A percentile compares a stretch with the other conserved stretches of the same genome.
Evolutionary conservation across 441 rosid species (phyloP).

Genomic region (Kokia cookei): DNA sequence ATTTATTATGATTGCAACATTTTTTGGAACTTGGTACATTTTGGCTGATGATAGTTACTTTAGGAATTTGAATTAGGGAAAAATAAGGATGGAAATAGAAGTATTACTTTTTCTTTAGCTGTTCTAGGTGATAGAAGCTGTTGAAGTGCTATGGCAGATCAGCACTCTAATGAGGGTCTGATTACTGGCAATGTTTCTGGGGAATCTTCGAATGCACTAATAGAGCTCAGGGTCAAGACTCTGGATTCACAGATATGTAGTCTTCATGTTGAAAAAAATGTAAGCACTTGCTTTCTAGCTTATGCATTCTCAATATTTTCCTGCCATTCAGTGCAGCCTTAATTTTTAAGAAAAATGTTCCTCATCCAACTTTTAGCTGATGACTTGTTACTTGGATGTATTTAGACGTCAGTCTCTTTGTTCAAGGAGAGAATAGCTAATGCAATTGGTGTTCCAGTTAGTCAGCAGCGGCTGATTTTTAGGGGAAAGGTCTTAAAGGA

Average conservation of each 20-base stretch:
- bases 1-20: background rate
- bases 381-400: constrained; percentile 7
- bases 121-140: constrained; percentile 13
- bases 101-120: background rate
- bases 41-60: background rate
- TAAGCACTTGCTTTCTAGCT: constrained; percentile 29
- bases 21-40: background rate
- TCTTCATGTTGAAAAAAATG: constrained; percentile 70
- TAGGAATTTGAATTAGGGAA: background rate
- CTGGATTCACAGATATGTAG: constrained; percentile 66
- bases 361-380: background rate
- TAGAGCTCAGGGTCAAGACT: constrained; percentile 84
- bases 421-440: constrained; percentile 93
- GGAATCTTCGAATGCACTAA: constrained; percentile 43
- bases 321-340: background rate
- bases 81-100: background rate
- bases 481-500: constrained; percentile 92
- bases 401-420: constrained; percentile 62
- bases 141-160: constrained; percentile 61
- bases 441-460: constrained; percentile 64
- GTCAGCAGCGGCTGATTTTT: constrained; percentile 90
- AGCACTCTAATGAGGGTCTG: constrained; percentile 45
- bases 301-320: background rate
- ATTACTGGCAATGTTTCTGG: constrained; percentile 38
- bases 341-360: background rate